Percentiles rank a stretch among this genome's conserved stretches.
These are phyloP conservation scores for Cercospora sojina DNA, from an alignment of 2,329 filamentous ascomycete genomes.

Conservation along the genomic window DNA sequence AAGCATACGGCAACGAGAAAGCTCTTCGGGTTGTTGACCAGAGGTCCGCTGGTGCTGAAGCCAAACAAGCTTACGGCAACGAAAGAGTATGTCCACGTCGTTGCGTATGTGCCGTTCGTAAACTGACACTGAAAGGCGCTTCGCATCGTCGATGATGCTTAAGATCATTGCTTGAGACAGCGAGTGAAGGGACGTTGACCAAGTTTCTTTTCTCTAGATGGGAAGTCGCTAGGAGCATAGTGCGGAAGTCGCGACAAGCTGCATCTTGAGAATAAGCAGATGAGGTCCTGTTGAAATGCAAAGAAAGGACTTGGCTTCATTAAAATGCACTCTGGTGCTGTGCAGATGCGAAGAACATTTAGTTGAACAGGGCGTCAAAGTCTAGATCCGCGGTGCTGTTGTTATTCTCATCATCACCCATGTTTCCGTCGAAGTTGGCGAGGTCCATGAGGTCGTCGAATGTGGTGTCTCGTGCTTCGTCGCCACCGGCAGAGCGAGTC, in stretches of 20 bases:
- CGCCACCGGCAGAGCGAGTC: not conserved
- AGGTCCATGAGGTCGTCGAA: constrained; percentile 42
- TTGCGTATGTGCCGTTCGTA: not conserved
- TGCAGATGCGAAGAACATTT: not conserved
- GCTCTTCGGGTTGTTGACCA: not conserved
- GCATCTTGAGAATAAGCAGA: not conserved
- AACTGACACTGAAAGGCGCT: not conserved
- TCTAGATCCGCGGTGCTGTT: constrained; percentile 16
- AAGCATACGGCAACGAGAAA: constrained; percentile 6
- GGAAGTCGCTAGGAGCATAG: not conserved
- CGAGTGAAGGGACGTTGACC: not conserved
- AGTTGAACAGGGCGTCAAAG: constrained; percentile 28
- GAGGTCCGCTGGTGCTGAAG: constrained; percentile 3
- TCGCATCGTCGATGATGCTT: not conserved
- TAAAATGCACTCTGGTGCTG: not conserved
- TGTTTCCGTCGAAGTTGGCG: constrained; percentile 34
- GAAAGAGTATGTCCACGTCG: not conserved
- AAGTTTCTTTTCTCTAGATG: not conserved
- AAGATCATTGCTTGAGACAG: not conserved
- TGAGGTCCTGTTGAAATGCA: not conserved
- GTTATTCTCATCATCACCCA: constrained; percentile 15
- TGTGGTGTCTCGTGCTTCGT: constrained; percentile 28
- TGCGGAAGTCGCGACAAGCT: not conserved
- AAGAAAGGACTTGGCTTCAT: not conserved
- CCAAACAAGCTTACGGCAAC: constrained; percentile 3